A percentile compares a stretch with the other conserved stretches of the same genome.
Conservation (phyloP, 2,329 filamentous ascomycete genomes). For the Colletotrichum australisinense region DNA sequence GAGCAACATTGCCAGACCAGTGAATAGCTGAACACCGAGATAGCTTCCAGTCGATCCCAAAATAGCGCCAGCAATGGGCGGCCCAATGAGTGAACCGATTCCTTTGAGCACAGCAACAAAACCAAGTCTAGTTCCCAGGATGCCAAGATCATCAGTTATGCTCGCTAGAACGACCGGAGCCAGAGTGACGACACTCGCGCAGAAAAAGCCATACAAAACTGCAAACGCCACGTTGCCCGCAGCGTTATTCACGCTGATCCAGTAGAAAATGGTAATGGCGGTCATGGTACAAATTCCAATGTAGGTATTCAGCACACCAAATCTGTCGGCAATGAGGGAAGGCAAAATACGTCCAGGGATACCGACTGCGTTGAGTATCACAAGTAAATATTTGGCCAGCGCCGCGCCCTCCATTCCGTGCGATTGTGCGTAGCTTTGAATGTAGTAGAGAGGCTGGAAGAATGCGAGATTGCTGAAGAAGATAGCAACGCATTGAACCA, state of each 20-base stretch:
- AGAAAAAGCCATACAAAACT: slow-evolving; percentile 54
- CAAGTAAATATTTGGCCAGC: slow-evolving; percentile 46
- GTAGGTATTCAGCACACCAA: slow-evolving; percentile 54
- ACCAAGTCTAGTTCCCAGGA: not conserved
- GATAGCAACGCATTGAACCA: slow-evolving; percentile 45
- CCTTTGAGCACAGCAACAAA: not conserved
- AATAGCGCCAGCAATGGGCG: not conserved
- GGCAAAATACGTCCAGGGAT: slow-evolving; percentile 49
- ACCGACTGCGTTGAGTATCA: slow-evolving; percentile 51
- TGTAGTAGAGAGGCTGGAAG: slow-evolving; percentile 46
- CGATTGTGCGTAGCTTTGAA: slow-evolving; percentile 43
- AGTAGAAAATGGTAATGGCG: slow-evolving; percentile 48
- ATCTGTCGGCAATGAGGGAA: slow-evolving; percentile 45
- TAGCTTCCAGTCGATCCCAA: not conserved
- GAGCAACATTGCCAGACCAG: not conserved
- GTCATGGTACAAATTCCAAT: slow-evolving; percentile 58
- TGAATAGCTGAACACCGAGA: not conserved
- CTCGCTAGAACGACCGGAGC: slow-evolving; percentile 38
- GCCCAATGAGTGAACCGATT: not conserved
- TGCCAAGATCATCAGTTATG: not conserved
- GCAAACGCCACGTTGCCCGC: slow-evolving; percentile 50
- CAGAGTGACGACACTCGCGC: slow-evolving; percentile 54
- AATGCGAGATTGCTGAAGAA: slow-evolving; percentile 49
- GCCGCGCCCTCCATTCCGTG: slow-evolving; percentile 42
- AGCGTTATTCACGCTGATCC: slow-evolving; percentile 48